These are phyloP conservation scores for Hypoxylon trugodes DNA, from an alignment of 495 filamentous ascomycete species.

Conservation along the genomic window DNA sequence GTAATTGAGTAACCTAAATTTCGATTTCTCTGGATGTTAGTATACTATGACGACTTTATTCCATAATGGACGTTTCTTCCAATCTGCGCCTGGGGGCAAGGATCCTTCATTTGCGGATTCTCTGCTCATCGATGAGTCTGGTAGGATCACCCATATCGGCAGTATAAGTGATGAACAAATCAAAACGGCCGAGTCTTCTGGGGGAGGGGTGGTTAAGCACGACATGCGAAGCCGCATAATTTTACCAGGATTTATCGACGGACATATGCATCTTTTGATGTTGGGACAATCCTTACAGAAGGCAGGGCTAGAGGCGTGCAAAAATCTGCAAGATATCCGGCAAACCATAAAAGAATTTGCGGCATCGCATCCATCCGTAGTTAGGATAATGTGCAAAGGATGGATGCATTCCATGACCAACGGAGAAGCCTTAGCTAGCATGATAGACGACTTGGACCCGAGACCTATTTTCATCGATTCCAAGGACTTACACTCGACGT, in stretches of 20 bases:
- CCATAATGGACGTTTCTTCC: slow-evolving; percentile 57
- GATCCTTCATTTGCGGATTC: slow-evolving; percentile 37
- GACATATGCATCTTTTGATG: slow-evolving; percentile 69
- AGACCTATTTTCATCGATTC: slow-evolving; percentile 68
- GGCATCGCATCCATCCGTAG: slow-evolving; percentile 53
- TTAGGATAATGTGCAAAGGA: slow-evolving; percentile 63
- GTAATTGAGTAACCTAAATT: neutral
- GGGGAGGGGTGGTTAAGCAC: slow-evolving; percentile 45
- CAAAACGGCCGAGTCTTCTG: slow-evolving; percentile 40
- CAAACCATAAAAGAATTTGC: slow-evolving; percentile 60
- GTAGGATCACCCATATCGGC: slow-evolving; percentile 56
- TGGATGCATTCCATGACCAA: slow-evolving; percentile 70
- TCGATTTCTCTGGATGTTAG: neutral
- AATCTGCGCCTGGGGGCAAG: slow-evolving; percentile 30
- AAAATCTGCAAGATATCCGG: slow-evolving; percentile 62
- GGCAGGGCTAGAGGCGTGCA: slow-evolving; percentile 62
- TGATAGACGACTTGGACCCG: slow-evolving; percentile 66
- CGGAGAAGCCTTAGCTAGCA: slow-evolving; percentile 58
- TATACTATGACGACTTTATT: slow-evolving; percentile 52
- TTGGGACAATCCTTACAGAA: slow-evolving; percentile 68
- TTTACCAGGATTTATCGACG: slow-evolving; percentile 71
- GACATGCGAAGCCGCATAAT: slow-evolving; percentile 61
- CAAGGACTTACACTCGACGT: slow-evolving; percentile 70
- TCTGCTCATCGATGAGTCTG: slow-evolving; percentile 44
- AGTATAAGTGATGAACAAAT: slow-evolving; percentile 45